phyloP scores from a whole-genome alignment of 768 basidiomycete genomes.

The Termitomyces heimii region DNA sequence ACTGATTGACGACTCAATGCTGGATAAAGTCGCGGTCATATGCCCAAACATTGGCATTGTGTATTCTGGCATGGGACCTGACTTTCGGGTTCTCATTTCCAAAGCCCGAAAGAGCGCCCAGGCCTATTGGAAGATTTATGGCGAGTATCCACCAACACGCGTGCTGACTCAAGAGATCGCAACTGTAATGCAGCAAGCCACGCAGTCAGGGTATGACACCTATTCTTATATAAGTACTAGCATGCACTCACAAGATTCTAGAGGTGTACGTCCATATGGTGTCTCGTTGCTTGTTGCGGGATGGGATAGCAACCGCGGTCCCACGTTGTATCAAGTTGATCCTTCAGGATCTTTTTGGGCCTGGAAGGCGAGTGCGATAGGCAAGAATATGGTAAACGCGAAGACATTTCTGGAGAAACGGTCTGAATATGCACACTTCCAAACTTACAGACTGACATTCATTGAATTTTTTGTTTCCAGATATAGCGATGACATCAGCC shows the following conservation, averaged over 20 bases:
- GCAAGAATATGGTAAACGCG: constrained; percentile 99
- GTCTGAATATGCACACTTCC: constrained; percentile 23
- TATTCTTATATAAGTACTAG: constrained; percentile 9
- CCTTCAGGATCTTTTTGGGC: constrained; percentile 99
- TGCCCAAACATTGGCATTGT: constrained; percentile 99
- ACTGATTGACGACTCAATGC: constrained; percentile 95
- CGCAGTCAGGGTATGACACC: constrained; percentile 85
- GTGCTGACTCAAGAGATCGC: constrained; percentile 97
- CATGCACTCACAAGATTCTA: constrained; percentile 32
- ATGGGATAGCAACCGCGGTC: constrained; percentile 92
- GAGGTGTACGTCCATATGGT: constrained; percentile 98
- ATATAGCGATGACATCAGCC: constrained; percentile 98
- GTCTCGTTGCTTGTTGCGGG: constrained; percentile 96
- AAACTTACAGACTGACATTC: constrained; percentile 12
- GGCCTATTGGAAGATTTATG: constrained; percentile 99
- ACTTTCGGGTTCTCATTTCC: constrained; percentile 90
- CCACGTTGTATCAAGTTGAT: constrained; percentile 97
- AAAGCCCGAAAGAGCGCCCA: constrained; percentile 98
- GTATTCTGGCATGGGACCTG: constrained; percentile 99
- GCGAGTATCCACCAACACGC: constrained; percentile 95
- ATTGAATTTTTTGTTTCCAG: constrained; percentile 34
- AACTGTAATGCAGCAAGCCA: constrained; percentile 98
- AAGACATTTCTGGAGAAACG: constrained; percentile 99
- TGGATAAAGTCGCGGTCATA: constrained; percentile 95
- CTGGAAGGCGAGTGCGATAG: constrained; percentile 99